Base-by-base conservation (phyloP, 192 early-diverging fungal species). In the Linnemannia hyalina region DNA sequence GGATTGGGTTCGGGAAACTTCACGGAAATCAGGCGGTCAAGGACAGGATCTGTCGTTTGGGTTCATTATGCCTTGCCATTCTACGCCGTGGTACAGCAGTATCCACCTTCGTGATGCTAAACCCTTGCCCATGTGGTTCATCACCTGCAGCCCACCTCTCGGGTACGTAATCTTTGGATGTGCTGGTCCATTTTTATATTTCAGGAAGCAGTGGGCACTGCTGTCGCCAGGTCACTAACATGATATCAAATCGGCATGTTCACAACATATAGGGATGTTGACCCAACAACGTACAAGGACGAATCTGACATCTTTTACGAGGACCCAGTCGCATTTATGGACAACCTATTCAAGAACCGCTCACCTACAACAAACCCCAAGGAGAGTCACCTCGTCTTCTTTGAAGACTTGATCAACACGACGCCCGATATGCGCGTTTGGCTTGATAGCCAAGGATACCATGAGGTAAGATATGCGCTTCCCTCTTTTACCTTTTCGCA, bases 1-100 rank as follows among this genome's bases (percentile, higher is more conserved):
- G 91, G 47, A 78, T 4, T 97, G 93, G 88, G 74, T 99, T 54
- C 90, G 95, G 70, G 70, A 85, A 3, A 87, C 94, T 46, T 82
- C 81, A 16, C 36, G 71, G 52, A 78, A 70, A 42, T 32, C 20
- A 55, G 68, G 29, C 15, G 10, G 29, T 15, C 60, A 65, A 15
- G 26, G 55, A 38, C 57, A 75, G 35, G 72, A 84, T 26, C 32
- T 80, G 36, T 88, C 90, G 26, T 88, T 97, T 16, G 90, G 95
- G 3, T 95, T 98, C 76, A 81, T 99, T 47, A 99, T 98, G 97
- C 98, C 98, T 10, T 99, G 98, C 75, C 98, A 99, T 82, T 99
- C 98, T 7, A 98, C 98, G 5, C 98, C 98, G n/a, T 98, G 92
- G 86, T 94, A 98, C 74, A 95, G 95, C 60, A 92, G 95, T 85